Base-by-base conservation (phyloP, 1,284 basidiomycete genomes). In the Ustilago nuda region DNA sequence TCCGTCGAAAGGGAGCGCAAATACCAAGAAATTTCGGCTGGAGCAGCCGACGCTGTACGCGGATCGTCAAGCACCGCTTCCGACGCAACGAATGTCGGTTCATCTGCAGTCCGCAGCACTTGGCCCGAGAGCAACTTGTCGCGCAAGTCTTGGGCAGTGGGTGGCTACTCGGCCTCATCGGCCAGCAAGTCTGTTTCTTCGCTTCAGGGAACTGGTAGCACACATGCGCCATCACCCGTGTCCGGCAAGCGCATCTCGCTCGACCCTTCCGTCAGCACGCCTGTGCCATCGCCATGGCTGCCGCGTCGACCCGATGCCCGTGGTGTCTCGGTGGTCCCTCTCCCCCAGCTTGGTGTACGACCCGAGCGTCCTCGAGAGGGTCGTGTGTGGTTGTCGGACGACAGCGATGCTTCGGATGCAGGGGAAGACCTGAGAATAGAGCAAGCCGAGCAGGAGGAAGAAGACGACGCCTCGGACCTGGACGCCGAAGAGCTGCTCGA, bases 311-410 rank as follows among this genome's bases (percentile, higher is more conserved):
- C 83, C 2, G 83, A 85, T 56, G 83, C 82, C 0, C 67, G 73
- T 32, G 83, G 83, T 32, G 69, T 81, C 8, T 57, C 71, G 7
- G 81, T 85, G 23, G 83, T 84, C 9, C 83, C 82, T 15, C 58
- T 85, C 50, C 80, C 81, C 3, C 78, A 85, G 70, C 77, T 85
- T 4, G 83, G 83, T 23, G 64, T 72, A 13, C 79, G 83, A 8
- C 83, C 83, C 5, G 68, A 75, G n/a, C 74, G 78, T 17, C 83
- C 83, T 19, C 77, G 63, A 48, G 83, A 85, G 54, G 83, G 83
- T 3, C 70, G 82, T 2, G 75, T 82, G 23, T 84, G 82, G 83
- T 65, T 63, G 33, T 70, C n/a, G 23, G 79, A 81, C 59, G 79
- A 76, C 55, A 64, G 59, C 52, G 80, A 81, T 55, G 71, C 66